Evolutionary conservation across 306 rosid genomes (phyloP).

Genomic region (Sphenostylis stenocarpa): DNA sequence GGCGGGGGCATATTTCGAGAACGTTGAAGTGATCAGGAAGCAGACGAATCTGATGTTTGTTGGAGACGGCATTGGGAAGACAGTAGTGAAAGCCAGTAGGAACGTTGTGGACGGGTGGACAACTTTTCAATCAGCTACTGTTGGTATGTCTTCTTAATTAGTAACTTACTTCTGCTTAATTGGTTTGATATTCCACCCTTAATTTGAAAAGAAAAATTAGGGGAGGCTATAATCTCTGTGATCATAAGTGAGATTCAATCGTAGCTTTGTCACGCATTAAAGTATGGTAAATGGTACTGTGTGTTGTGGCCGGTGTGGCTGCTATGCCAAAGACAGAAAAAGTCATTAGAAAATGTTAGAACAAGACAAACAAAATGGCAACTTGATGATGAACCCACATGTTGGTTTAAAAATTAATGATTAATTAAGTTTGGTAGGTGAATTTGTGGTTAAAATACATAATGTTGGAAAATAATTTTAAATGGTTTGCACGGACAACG

Average conservation of each 20-base stretch:
- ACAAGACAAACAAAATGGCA: constrained; percentile 28
- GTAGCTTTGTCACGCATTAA: background rate
- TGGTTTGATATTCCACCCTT: background rate
- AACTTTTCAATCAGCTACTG: constrained; percentile 88
- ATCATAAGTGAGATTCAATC: background rate
- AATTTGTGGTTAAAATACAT: background rate
- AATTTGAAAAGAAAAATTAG: background rate
- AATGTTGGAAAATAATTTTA: background rate
- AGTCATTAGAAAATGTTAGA: background rate
- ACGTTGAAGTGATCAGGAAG: constrained; percentile 73
- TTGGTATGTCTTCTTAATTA: constrained; percentile 52
- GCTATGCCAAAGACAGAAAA: constrained; percentile 8
- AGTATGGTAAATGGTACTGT: background rate
- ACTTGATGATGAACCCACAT: constrained; percentile 13
- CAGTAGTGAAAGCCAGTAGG: constrained; percentile 68
- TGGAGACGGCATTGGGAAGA: constrained; percentile 87
- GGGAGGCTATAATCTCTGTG: background rate
- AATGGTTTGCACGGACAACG: background rate
- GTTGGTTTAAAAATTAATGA: background rate
- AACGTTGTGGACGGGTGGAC: constrained; percentile 86
- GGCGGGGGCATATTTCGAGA: constrained; percentile 78
- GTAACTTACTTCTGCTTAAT: background rate
- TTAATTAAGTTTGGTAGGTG: background rate
- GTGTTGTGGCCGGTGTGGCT: background rate
- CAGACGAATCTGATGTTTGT: constrained; percentile 67